phyloP scores from a whole-genome alignment of 768 basidiomycete genomes.

The Lactifluus pinguis region DNA sequence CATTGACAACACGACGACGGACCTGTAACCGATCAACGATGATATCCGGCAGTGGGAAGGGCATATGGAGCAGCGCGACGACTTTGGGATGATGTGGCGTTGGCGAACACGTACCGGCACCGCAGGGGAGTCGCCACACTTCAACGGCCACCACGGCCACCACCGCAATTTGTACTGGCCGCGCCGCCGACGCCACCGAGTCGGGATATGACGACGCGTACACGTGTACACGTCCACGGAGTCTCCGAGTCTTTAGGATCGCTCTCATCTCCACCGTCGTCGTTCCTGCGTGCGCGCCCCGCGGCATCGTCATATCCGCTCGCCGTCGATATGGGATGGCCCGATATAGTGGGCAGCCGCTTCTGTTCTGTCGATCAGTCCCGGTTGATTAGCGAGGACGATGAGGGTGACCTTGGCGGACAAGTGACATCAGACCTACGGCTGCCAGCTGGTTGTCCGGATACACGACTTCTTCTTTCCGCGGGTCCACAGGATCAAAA shows the following conservation, averaged over 20 bases:
- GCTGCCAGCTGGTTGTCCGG: neutral
- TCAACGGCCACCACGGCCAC: conserved; percentile 30
- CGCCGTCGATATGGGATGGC: conserved; percentile 11
- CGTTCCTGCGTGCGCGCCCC: conserved; percentile 22
- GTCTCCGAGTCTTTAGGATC: conserved; percentile 97
- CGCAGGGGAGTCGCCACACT: neutral
- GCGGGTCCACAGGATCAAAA: conserved; percentile 75
- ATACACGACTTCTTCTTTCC: conserved; percentile 30
- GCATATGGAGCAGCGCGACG: conserved; percentile 83
- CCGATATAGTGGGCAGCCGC: conserved; percentile 12
- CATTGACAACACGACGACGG: conserved; percentile 38
- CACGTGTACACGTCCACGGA: too few species aligned
- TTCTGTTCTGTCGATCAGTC: neutral
- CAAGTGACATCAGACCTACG: too few species aligned
- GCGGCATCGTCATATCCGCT: conserved; percentile 3
- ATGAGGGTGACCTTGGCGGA: too few species aligned
- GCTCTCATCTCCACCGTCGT: conserved; percentile 62
- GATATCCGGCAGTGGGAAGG: conserved; percentile 80
- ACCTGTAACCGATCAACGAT: conserved; percentile 54
- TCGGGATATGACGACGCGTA: conserved; percentile 53
- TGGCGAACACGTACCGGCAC: conserved; percentile 67
- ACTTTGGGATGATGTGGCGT: conserved; percentile 96
- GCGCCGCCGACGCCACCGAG: conserved; percentile 8
- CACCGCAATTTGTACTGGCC: neutral
- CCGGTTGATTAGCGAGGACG: too few species aligned